phyloP scores from a whole-genome alignment of 495 filamentous ascomycete species.

The Hapsidospora chrysogenum region DNA sequence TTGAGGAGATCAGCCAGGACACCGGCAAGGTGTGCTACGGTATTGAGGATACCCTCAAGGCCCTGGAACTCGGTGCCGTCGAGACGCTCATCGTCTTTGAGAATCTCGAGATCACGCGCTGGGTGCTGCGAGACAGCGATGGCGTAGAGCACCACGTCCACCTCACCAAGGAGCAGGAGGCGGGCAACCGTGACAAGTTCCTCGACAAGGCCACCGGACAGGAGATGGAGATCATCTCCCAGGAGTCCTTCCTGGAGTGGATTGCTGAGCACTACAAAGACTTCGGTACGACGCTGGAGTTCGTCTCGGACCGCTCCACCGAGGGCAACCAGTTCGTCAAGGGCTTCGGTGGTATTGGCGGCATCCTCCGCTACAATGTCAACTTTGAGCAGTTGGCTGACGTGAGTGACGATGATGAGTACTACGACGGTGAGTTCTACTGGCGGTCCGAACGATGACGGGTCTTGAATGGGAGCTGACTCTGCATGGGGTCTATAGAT shows the following conservation, averaged over 20 bases:
- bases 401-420: constrained; percentile 90
- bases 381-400: constrained; percentile 99
- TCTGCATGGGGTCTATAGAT: too few species aligned
- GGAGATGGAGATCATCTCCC: constrained; percentile 85
- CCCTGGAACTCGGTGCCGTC: constrained; percentile 86
- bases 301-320: constrained; percentile 89
- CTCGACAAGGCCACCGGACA: constrained; percentile 87
- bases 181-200: constrained; percentile 59
- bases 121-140: constrained; percentile 62
- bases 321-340: constrained; percentile 99
- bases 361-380: constrained; percentile 95
- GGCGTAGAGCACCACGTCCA: constrained; percentile 61
- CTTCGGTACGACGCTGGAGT: constrained; percentile 91
- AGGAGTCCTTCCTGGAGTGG: constrained; percentile 92
- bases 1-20: constrained; percentile 96
- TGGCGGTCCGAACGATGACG: too few species aligned
- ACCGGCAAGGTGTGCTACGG: constrained; percentile 93
- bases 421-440: constrained; percentile 77
- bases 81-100: constrained; percentile 96
- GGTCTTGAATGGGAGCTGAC: too few species aligned
- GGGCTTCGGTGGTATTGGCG: constrained; percentile 95
- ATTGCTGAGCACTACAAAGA: constrained; percentile 95
- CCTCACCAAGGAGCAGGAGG: constrained; percentile 74
- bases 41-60: constrained; percentile 93
- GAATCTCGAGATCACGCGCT: constrained; percentile 87